A percentile compares a stretch with the other conserved stretches of the same genome.
phyloP scores from a whole-genome alignment of 306 rosid species.

The Quercus bicolor region DNA sequence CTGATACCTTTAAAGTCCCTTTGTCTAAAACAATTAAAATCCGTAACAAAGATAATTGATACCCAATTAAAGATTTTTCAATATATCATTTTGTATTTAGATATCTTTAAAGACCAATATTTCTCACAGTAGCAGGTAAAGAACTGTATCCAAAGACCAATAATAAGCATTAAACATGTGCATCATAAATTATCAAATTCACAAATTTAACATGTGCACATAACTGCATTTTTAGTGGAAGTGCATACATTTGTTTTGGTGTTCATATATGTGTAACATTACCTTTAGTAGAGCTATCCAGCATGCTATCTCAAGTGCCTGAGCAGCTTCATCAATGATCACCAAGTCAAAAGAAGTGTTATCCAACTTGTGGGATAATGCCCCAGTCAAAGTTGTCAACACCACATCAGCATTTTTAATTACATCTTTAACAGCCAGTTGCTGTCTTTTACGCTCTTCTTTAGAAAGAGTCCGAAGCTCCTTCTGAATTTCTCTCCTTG shows the following conservation, averaged over 20 bases:
- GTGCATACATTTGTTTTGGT: background rate
- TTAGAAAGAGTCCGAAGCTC: slow-evolving; percentile 89
- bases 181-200: background rate
- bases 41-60: background rate
- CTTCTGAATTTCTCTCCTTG: slow-evolving; percentile 84
- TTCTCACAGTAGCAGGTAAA: background rate
- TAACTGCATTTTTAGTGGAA: slow-evolving; percentile 10
- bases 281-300: slow-evolving; percentile 95
- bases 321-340: slow-evolving; percentile 98
- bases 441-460: slow-evolving; percentile 97
- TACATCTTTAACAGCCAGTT: slow-evolving; percentile 89
- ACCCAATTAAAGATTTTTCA: background rate
- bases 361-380: slow-evolving; percentile 68
- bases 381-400: slow-evolving; percentile 88
- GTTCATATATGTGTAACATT: slow-evolving; percentile 16
- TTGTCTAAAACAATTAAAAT: background rate
- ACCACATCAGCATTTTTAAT: slow-evolving; percentile 84
- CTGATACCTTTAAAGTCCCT: no score
- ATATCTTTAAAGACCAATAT: background rate
- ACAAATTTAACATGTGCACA: background rate
- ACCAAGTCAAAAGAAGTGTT: slow-evolving; percentile 86
- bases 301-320: slow-evolving; percentile 97
- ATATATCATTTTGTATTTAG: background rate
- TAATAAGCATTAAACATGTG: slow-evolving; percentile 6
- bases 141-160: background rate